Evolutionary conservation across 2,329 filamentous ascomycete species (phyloP), one percentile per base, ranked within the genome.

Genomic region (Colletotrichum liaoningense): DNA sequence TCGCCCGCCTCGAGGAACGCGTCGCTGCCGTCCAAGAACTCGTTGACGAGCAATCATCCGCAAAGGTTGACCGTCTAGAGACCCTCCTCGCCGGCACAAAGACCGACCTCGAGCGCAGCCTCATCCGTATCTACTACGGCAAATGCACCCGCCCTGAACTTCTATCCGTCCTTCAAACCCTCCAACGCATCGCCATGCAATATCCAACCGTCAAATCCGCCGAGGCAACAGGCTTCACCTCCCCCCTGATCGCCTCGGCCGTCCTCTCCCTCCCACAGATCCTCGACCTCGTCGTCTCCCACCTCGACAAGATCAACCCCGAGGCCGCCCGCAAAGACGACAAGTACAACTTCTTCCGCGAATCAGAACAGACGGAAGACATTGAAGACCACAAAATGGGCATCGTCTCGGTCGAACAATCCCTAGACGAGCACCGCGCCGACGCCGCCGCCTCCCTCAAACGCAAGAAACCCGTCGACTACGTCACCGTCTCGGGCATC

Each of bases 41-140:
- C 19, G 90, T 93, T 35, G 88, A 93, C 58, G 90, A 91, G 63
- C 88, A 92, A 60, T 91, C 91, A 55, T 92, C 91, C 0, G 83
- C 87, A 9, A 87, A 89, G 22, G 91, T 95, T 4, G 94, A 97
- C 77, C 93, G 93, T 75, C 83, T 98, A 2, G 93, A 92, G 75
- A 88, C 86, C 24, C 84, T 98, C 11, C 87, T 99, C 1, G 86
- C 88, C 30, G 93, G 88, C 72, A 92, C 93, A 74, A 94, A 89
- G 79, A 91, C 90, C 6, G 97, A 99, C 79, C 90, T 99, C 6
- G 97, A 99, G 83, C 95, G 97, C 77, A 97, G 94, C 74, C 86
- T 99, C 58, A 95, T 98, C 78, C 91, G 97, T 57, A 97, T 99
- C 72, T 99, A 98, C 85, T 99, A 99, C 83, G 95, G 95, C 63